Conservation (phyloP, 2,329 filamentous ascomycete species). For the Myriosclerotinia duriaeana region DNA sequence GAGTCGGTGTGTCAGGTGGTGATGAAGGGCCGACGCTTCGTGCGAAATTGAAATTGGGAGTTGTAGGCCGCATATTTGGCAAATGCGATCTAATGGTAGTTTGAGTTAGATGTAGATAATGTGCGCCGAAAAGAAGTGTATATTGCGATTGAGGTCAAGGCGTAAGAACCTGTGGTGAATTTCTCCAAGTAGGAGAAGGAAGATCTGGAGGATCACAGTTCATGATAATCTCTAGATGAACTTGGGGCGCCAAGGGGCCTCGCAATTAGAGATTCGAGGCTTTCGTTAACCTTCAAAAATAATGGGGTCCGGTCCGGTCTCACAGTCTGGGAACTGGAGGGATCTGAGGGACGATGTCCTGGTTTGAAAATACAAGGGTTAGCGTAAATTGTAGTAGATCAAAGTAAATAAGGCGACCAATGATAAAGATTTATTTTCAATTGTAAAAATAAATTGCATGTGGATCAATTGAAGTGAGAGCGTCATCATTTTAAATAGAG, state of each 20-base stretch:
- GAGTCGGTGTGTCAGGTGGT: constrained; percentile 50
- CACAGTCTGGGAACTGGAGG: constrained; percentile 14
- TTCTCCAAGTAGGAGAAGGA: constrained; percentile 41
- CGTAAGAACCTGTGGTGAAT: constrained; percentile 39
- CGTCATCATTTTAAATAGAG: not conserved
- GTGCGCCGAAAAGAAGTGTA: not conserved
- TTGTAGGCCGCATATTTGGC: constrained; percentile 45
- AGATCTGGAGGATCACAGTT: constrained; percentile 40
- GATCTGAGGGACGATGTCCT: constrained; percentile 15
- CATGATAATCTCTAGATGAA: constrained; percentile 39
- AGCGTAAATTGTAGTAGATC: constrained; percentile 21
- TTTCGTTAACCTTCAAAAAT: constrained; percentile 25
- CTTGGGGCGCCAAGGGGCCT: constrained; percentile 33
- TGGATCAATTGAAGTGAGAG: constrained; percentile 19
- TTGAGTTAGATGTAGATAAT: constrained; percentile 9
- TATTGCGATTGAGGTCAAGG: constrained; percentile 35
- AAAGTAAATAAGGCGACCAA: constrained; percentile 30
- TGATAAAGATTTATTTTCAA: constrained; percentile 3
- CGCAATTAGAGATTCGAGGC: constrained; percentile 31
- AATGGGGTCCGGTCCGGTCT: constrained; percentile 19
- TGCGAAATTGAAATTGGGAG: constrained; percentile 45
- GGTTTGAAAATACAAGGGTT: constrained; percentile 17
- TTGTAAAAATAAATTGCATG: constrained; percentile 15
- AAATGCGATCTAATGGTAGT: constrained; percentile 18
- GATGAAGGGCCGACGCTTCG: constrained; percentile 46